A percentile compares a stretch with the other conserved stretches of the same genome.
Evolutionary conservation across 1,139 yeast genomes (phyloP).

Genomic region (Scheffersomyces illinoinensis): DNA sequence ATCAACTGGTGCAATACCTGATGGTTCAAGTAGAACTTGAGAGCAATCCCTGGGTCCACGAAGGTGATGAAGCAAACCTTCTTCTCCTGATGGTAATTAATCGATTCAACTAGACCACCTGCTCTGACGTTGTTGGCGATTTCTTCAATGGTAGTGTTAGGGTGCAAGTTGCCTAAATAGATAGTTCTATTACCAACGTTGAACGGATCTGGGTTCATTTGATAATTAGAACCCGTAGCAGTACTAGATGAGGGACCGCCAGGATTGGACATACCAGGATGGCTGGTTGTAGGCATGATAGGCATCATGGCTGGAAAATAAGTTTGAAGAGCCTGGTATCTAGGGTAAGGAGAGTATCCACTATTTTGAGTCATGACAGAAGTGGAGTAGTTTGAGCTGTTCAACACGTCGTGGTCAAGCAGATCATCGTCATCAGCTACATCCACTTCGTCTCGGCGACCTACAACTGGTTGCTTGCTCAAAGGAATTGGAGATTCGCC

Average conservation of each 20-base stretch:
- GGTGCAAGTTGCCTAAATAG: conserved; percentile 47
- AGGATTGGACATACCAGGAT: not conserved
- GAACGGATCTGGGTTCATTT: conserved; percentile 10
- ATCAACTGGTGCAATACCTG: conserved; percentile 48
- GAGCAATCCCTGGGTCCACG: conserved; percentile 43
- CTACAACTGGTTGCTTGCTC: not conserved
- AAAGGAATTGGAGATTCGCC: not conserved
- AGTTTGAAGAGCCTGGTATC: not conserved
- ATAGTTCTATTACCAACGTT: conserved; percentile 43
- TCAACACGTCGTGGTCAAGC: not conserved
- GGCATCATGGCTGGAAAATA: not conserved
- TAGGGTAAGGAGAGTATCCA: not conserved
- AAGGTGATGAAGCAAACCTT: conserved; percentile 48
- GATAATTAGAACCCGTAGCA: not conserved
- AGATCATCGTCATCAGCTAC: not conserved
- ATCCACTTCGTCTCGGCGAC: not conserved
- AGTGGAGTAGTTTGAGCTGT: not conserved
- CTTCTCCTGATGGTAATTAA: conserved; percentile 38
- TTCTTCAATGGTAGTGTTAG: conserved; percentile 47
- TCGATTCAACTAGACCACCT: conserved; percentile 47
- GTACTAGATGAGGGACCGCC: not conserved
- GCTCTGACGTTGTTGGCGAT: conserved; percentile 51
- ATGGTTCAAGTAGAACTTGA: conserved; percentile 43
- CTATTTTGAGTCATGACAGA: not conserved
- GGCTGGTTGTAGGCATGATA: not conserved